phyloP scores from a whole-genome alignment of 441 rosid species.

The Populus hybrid region DNA sequence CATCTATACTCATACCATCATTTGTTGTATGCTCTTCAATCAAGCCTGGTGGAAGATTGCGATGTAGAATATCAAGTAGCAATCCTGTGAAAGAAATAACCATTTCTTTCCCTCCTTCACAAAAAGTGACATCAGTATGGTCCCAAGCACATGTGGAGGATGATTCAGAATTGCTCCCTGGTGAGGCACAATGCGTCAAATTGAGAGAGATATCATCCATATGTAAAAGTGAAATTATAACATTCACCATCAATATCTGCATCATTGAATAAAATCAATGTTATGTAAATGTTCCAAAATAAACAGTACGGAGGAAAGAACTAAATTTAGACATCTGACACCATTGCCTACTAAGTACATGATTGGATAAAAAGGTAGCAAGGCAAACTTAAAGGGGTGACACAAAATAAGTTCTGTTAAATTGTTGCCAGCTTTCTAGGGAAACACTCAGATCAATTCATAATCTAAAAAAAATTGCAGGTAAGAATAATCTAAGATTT shows the following conservation, averaged over 20 bases:
- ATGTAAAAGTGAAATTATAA: slow-evolving; percentile 83
- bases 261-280: slow-evolving; percentile 31
- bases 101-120: slow-evolving; percentile 70
- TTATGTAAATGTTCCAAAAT: slow-evolving; percentile 25
- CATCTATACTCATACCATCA: slow-evolving; percentile 53
- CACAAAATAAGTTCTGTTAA: neutral
- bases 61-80: slow-evolving; percentile 69
- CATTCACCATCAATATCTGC: slow-evolving; percentile 96
- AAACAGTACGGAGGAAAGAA: slow-evolving; percentile 8
- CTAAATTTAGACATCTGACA: neutral
- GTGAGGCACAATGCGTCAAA: slow-evolving; percentile 51
- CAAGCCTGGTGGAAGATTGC: slow-evolving; percentile 60
- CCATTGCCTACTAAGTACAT: neutral
- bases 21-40: slow-evolving; percentile 52
- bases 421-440: neutral
- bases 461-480: neutral
- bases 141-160: slow-evolving; percentile 43
- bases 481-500: neutral
- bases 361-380: neutral
- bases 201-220: slow-evolving; percentile 82
- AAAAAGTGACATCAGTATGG: slow-evolving; percentile 35
- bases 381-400: neutral
- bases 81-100: slow-evolving; percentile 76
- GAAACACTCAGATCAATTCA: neutral
- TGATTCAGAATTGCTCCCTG: slow-evolving; percentile 49